Conservation (phyloP, 2,329 filamentous ascomycete species). For the Epichloe bromicola region DNA sequence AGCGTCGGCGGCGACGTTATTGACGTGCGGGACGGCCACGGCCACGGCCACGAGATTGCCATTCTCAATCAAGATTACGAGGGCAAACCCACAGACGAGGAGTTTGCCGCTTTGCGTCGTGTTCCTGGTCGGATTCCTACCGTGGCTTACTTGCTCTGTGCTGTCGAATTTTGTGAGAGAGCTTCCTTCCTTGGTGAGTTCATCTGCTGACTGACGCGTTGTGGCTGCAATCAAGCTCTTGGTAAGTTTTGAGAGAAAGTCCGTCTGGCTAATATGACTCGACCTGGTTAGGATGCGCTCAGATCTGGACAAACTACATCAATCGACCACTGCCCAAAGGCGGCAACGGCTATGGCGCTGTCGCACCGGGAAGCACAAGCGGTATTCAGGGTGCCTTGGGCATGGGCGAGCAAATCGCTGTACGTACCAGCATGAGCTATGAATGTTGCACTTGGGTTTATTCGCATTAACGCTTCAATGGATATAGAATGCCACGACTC, state of each 20-base stretch:
- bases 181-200: conserved; percentile 45
- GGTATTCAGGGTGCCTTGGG: conserved; percentile 44
- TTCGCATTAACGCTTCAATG: no score
- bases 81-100: conserved; percentile 38
- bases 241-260: no score
- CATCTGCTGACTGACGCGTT: no score
- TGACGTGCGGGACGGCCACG: neutral
- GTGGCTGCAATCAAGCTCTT: no score
- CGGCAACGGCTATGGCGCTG: conserved; percentile 33
- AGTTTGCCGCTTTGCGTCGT: conserved; percentile 36
- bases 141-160: conserved; percentile 42
- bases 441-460: no score
- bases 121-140: conserved; percentile 37
- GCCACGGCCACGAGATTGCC: conserved; percentile 4
- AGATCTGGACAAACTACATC: conserved; percentile 40
- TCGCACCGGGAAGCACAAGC: conserved; percentile 24
- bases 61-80: conserved; percentile 15
- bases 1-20: no score
- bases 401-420: conserved; percentile 27
- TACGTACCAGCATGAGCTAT: neutral
- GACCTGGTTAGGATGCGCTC: conserved; percentile 7
- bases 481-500: conserved; percentile 13
- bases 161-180: conserved; percentile 47
- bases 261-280: neutral
- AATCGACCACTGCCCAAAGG: conserved; percentile 43